Evolutionary conservation across 306 rosid genomes (phyloP), one percentile per base, ranked within the genome.

Genomic region (apple (Malus domestica)): DNA sequence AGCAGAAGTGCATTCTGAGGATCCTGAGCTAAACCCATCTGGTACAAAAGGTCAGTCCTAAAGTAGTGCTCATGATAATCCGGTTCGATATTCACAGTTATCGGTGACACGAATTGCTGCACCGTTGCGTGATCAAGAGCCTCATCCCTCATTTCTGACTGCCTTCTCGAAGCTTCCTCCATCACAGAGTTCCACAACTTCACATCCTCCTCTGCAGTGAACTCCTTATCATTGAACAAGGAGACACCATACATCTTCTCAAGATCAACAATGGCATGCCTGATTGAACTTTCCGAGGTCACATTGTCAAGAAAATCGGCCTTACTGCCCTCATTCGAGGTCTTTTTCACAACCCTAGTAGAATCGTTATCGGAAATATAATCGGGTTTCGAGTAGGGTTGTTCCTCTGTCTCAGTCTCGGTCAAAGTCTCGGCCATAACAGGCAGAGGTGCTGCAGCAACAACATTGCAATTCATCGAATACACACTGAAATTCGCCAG

Each of bases 1-100:
- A 93, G 87, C 25, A 93, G 84, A 73, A 93, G 98, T 6, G 94
- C 87, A 84, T 81, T 86, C 25, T 84, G 10, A 13, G 94, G 96
- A 19, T 83, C 80, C 72, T 25, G 67, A 40, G 70, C 64, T 72
- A 91, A 38, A 69, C 73, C 75, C 77, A 68, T 77, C 84, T 83
- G 86, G 83, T 91, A 93, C 44, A 67, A 62, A 64, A 85, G 79
- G 73, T 88, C 88, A 27, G 97, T 91, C 82, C 83, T 85, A 46
- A 57, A 73, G 84, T 87, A 88, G 40, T 81, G 88, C 40, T 75
- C 86, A 19, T 86, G 79, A 35, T 76, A 80, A 66, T 93, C 97
- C 42, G 85, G 80, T 80, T 93, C 96, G 16, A 90, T 74, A 77
- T 78, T 67, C 64, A 83, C 94, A 16, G 72, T 80, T 22, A 91